A percentile compares a stretch with the other conserved stretches of the same genome.
phyloP scores from a whole-genome alignment of 2,329 filamentous ascomycete genomes.

The Stagonosporopsis chrysanthemi region DNA sequence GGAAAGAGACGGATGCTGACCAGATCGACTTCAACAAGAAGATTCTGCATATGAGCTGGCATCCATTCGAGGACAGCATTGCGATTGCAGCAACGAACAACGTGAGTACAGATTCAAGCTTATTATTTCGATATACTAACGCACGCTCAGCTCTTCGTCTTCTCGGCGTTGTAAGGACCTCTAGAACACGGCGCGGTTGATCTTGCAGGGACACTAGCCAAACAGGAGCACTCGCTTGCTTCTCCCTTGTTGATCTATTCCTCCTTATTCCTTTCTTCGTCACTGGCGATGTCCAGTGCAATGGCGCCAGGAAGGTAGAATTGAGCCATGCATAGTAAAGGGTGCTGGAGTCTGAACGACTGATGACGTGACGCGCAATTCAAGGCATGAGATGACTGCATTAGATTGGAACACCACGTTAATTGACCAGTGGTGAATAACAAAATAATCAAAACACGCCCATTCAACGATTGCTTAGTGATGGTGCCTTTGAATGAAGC shows the following conservation, averaged over 20 bases:
- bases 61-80: conserved; percentile 99
- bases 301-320: conserved; percentile 45
- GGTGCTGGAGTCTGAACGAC: conserved; percentile 34
- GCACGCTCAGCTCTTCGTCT: conserved; percentile 61
- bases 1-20: conserved; percentile 98
- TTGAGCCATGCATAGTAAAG: conserved; percentile 32
- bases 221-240: conserved; percentile 38
- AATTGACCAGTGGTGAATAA: conserved; percentile 43
- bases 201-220: conserved; percentile 36
- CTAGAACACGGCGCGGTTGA: conserved; percentile 31
- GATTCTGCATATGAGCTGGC: conserved; percentile 99
- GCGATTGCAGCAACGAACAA: conserved; percentile 99
- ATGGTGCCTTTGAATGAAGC: neutral
- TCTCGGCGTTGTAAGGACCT: conserved; percentile 59
- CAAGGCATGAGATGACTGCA: conserved; percentile 31
- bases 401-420: conserved; percentile 44
- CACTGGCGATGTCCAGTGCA: conserved; percentile 35
- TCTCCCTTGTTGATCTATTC: conserved; percentile 39
- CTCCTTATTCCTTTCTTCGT: conserved; percentile 38
- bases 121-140: conserved; percentile 12
- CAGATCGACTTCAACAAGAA: conserved; percentile 99
- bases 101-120: conserved; percentile 65
- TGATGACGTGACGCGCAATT: conserved; percentile 40
- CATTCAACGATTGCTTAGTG: neutral
- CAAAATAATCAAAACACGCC: conserved; percentile 31